Evolutionary conservation across 2,329 filamentous ascomycete genomes (phyloP).

Genomic region (Talaromyces sp.): DNA sequence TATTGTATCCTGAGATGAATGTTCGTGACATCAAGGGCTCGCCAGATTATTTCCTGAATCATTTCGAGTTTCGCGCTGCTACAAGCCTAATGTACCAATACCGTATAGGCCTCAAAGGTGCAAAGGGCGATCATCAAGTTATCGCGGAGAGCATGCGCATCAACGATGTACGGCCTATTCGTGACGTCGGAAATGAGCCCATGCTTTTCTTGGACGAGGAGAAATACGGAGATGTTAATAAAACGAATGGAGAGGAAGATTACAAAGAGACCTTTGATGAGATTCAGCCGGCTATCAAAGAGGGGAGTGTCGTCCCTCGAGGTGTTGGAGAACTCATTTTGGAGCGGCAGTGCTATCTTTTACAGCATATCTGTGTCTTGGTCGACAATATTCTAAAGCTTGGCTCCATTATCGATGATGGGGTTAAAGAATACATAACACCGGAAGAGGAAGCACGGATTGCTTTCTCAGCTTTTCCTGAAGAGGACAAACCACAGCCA

Average conservation of each 20-base stretch:
- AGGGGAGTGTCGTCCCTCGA: slow-evolving; percentile 23
- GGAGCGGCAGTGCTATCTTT: slow-evolving; percentile 35
- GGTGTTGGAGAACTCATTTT: slow-evolving; percentile 34
- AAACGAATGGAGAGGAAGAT: neutral
- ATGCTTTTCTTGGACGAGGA: slow-evolving; percentile 3
- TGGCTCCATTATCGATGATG: slow-evolving; percentile 19
- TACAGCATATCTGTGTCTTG: slow-evolving; percentile 42
- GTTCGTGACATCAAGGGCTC: neutral
- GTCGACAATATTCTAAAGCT: slow-evolving; percentile 44
- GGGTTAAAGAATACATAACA: neutral
- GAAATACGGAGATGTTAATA: neutral
- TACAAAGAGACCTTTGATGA: neutral
- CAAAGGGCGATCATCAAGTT: neutral
- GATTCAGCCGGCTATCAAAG: neutral
- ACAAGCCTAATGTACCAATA: neutral
- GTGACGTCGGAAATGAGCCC: neutral
- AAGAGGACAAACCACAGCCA: neutral
- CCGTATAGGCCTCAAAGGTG: neutral
- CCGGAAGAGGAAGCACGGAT: neutral
- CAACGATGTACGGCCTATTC: neutral
- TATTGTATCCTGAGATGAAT: neutral
- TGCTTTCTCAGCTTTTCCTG: neutral
- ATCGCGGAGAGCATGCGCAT: neutral
- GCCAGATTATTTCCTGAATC: neutral
- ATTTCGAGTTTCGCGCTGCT: slow-evolving; percentile 1